A percentile compares a stretch with the other conserved stretches of the same genome.
phyloP scores from a whole-genome alignment of 2,329 filamentous ascomycete species.

The Huntiella decipiens region DNA sequence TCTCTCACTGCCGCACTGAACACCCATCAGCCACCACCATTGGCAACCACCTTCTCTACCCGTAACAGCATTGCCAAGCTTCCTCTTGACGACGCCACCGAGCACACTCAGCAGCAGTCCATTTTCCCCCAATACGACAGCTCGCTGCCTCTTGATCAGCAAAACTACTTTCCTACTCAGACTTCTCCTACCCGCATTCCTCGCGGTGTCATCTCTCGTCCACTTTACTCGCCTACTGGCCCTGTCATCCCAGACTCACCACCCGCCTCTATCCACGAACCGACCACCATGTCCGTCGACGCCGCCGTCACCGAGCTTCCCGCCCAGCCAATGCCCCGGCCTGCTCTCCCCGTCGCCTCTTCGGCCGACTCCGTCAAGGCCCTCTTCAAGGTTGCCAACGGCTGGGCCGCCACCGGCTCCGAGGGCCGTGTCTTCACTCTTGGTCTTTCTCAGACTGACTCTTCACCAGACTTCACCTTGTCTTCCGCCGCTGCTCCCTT shows the following conservation, averaged over 20 bases:
- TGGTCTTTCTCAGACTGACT: slow-evolving; percentile 33
- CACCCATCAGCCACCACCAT: background rate
- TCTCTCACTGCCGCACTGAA: background rate
- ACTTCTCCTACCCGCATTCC: slow-evolving; percentile 44
- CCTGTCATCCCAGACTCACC: background rate
- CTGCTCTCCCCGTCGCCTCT: slow-evolving; percentile 29
- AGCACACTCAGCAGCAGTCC: slow-evolving; percentile 39
- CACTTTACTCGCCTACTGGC: slow-evolving; percentile 33
- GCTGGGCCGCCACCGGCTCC: slow-evolving; percentile 42
- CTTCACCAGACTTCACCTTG: slow-evolving; percentile 48
- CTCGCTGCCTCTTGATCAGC: slow-evolving; percentile 42
- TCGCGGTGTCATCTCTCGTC: slow-evolving; percentile 43
- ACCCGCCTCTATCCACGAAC: background rate
- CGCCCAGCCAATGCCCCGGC: slow-evolving; percentile 17
- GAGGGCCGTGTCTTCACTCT: slow-evolving; percentile 42
- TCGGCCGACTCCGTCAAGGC: slow-evolving; percentile 42
- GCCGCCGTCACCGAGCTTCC: slow-evolving; percentile 4
- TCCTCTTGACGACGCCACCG: slow-evolving; percentile 21
- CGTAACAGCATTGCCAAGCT: slow-evolving; percentile 39
- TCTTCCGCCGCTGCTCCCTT: slow-evolving; percentile 44
- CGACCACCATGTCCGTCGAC: background rate
- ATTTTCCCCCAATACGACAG: slow-evolving; percentile 64
- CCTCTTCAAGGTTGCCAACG: slow-evolving; percentile 52
- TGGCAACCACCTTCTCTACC: slow-evolving; percentile 1
- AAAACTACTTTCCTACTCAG: slow-evolving; percentile 52